These are phyloP conservation scores for Tylopilus subfusipes DNA, from an alignment of 768 basidiomycete species.

Conservation along the genomic window DNA sequence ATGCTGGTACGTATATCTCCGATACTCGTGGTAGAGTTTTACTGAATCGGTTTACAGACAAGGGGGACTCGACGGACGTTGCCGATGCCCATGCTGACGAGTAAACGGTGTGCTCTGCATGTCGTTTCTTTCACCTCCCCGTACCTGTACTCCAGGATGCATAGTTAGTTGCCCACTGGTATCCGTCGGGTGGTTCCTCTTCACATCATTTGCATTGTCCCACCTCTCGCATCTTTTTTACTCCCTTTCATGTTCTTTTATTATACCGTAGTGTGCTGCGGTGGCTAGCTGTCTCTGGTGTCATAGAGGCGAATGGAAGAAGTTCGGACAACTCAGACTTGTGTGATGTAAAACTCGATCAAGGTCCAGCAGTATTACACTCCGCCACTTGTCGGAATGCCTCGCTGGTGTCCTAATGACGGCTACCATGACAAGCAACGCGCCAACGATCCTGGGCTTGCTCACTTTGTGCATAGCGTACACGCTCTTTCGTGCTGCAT, in stretches of 20 bases:
- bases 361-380: no score
- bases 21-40: not conserved
- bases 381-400: no score
- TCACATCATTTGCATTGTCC: constrained; percentile 33
- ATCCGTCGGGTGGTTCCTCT: constrained; percentile 15
- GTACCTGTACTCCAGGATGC: constrained; percentile 15
- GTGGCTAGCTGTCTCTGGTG: constrained; percentile 31
- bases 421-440: constrained; percentile 11
- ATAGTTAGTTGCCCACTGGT: constrained; percentile 11
- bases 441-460: constrained; percentile 22
- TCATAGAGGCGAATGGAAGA: constrained; percentile 34
- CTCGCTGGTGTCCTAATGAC: not conserved
- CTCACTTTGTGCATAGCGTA: constrained; percentile 37
- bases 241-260: constrained; percentile 29
- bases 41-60: constrained; percentile 45
- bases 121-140: constrained; percentile 12
- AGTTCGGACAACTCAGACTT: constrained; percentile 18
- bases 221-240: constrained; percentile 32
- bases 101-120: constrained; percentile 35
- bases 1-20: constrained; percentile 61
- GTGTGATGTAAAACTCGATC: not conserved
- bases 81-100: constrained; percentile 64
- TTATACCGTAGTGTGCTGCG: constrained; percentile 36
- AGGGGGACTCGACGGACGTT: constrained; percentile 72
- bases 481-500: constrained; percentile 42